Base-by-base conservation (phyloP, 768 basidiomycete species). In the Cystofilobasidium ferigula region DNA sequence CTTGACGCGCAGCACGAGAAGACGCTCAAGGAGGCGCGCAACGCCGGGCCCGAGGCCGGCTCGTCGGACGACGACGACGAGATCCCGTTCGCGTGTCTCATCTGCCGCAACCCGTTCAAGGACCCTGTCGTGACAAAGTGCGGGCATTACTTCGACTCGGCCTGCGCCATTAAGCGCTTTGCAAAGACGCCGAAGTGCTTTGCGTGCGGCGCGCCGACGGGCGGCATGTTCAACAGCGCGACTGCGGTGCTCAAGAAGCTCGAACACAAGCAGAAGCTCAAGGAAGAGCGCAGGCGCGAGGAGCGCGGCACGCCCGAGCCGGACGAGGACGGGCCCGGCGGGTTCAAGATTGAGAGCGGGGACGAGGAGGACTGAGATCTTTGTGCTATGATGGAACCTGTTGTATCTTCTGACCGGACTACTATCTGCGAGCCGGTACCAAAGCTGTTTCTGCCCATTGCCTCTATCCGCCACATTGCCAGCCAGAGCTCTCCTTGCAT, bases 11-110 rank as follows among this genome's bases (percentile, higher is more conserved):
- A 69, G 22, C 74, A 71, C 69, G 62, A 53, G 20, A 48, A 48
- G 45, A 34, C 57, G 76, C 79, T 82, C 70, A 81, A 68, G 48
- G 78, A 76, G 42, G 68, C 62, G 20, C 62, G 66, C 1, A 35
- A 62, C 59, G 72, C 67, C 36, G 71, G 35, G 40, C 68, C 82
- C 36, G 71, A 70, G n/a, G 73, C 70, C 18, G 71, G 71, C 32
- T 84, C 84, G 57, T 84, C 77, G 36, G 85, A 83, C 12, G 85
- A 85, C 70, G 85, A 86, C 65, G 88, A 90, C 74, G 91, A 92
- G 75, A 82, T 98, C 59, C 95, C 95, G 7, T 99, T 98, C 75
- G 94, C 95, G n/a, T 99, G 95, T 78, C 82, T 97, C 72, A 86
- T 99, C 70, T 97, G 95, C 76, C 85, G 94, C 65, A 87, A 95